Conservation (phyloP, 2,329 filamentous ascomycete species). For the Aspergillus arachidicola region DNA sequence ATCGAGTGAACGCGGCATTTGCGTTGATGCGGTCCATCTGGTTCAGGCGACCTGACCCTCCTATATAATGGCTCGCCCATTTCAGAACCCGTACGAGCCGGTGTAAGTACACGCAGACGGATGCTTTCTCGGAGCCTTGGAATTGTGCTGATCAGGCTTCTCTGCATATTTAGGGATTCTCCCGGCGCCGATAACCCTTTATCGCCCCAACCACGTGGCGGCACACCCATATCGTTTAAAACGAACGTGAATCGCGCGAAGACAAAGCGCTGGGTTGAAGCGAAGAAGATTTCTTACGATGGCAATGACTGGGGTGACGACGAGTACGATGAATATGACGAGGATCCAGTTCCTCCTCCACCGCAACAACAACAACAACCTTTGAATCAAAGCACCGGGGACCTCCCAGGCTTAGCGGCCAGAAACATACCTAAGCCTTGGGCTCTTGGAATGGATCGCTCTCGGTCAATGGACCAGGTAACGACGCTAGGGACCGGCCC, state of each 20-base stretch:
- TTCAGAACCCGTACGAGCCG: slow-evolving; percentile 27
- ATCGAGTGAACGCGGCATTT: neutral
- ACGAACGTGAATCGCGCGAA: slow-evolving; percentile 86
- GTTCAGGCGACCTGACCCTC: neutral
- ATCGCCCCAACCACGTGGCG: slow-evolving; percentile 30
- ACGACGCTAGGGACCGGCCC: slow-evolving; percentile 17
- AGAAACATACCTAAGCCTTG: slow-evolving; percentile 17
- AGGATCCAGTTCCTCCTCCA: slow-evolving; percentile 52
- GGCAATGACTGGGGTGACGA: slow-evolving; percentile 88
- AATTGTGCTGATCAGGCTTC: slow-evolving; percentile 2
- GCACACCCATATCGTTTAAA: slow-evolving; percentile 65
- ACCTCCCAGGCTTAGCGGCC: slow-evolving; percentile 16
- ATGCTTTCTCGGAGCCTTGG: neutral
- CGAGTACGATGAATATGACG: slow-evolving; percentile 65
- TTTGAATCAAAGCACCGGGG: slow-evolving; percentile 30
- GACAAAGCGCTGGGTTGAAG: slow-evolving; percentile 94
- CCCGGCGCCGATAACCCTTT: slow-evolving; percentile 28
- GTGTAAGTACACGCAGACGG: slow-evolving; percentile 25
- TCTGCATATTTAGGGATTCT: slow-evolving; percentile 12
- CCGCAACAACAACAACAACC: slow-evolving; percentile 26
- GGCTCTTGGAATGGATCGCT: slow-evolving; percentile 35
- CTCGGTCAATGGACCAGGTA: slow-evolving; percentile 44
- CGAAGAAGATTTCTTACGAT: slow-evolving; percentile 82
- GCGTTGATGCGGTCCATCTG: slow-evolving; percentile 2
- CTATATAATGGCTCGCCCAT: slow-evolving; percentile 30